Base-by-base conservation (phyloP, 2,329 filamentous ascomycete genomes). In the Colletotrichum sp. region DNA sequence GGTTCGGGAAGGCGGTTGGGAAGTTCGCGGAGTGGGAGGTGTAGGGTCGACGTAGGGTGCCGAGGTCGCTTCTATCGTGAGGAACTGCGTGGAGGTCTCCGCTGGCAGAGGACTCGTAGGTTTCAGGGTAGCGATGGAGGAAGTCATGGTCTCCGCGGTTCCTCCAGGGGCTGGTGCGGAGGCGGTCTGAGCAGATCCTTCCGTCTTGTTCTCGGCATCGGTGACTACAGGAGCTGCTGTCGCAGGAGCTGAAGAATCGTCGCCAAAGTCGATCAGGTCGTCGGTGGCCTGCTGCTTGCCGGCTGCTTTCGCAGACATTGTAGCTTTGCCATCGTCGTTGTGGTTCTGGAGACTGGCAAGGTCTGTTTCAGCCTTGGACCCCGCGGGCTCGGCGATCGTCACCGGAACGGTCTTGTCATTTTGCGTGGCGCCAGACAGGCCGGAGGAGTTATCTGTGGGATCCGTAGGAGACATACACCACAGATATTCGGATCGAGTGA, bases 1-100 rank as follows among this genome's bases (percentile, higher is more conserved):
- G 81, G 90, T 88, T 85, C 93, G 86, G 18, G 93, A 92, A 2
- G 90, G 87, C 4, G 90, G 89, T 72, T 89, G 88, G 4, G 90
- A 92, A 48, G 85, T 85, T 68, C 86, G 84, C 14, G 91, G 91
- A 1, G 91, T 92, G 4, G 89, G 86, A 30, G 90, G 90, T 8
- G 91, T 91, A 26, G 91, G 90, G 79, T 92, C 91, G 77, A 92
- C 83, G 78, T 92, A 92, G 6, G 84, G 80, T 18, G 78, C 79
- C 64, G 80, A 83, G 39, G 82, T 80, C 13, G 88, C 84, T 76
- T 89, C 87, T 74, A 89, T 87, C 28, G 87, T 86, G 69, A 90
- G 85, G 77, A 87, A 87, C 75, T 88, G 86, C 9, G 83, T 79
- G 73, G 83, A 80, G 21, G 81, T 79, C 65, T 85, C 85, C 59